Percentiles rank a stretch among this genome's conserved stretches.
Evolutionary conservation across 306 rosid species (phyloP).

Genomic region (Vigna mungo): DNA sequence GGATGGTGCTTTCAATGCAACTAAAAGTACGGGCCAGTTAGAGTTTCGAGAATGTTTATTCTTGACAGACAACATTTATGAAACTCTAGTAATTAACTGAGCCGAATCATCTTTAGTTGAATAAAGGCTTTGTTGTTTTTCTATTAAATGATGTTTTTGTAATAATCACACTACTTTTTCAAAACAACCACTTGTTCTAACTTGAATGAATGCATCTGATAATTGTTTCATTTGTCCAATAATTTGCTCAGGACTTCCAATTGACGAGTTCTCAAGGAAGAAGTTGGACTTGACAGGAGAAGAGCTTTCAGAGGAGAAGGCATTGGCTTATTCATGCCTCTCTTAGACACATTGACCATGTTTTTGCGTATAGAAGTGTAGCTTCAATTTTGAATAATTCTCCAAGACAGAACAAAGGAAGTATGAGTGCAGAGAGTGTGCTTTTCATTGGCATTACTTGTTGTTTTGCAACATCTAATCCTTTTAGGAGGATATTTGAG

Average conservation of each 20-base stretch:
- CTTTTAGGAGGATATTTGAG: conserved; percentile 42
- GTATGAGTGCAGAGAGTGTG: conserved; percentile 52
- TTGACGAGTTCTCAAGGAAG: conserved; percentile 91
- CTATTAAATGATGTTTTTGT: too few species aligned
- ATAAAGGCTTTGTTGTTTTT: not conserved
- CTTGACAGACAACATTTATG: too few species aligned
- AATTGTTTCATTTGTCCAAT: not conserved
- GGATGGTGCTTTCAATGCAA: not conserved
- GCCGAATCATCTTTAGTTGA: too few species aligned
- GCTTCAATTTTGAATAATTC: conserved; percentile 73
- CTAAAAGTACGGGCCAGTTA: not conserved
- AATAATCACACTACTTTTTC: too few species aligned
- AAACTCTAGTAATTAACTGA: too few species aligned
- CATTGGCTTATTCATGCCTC: conserved; percentile 94
- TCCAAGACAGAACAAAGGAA: conserved; percentile 46
- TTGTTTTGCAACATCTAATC: conserved; percentile 44
- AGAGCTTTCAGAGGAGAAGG: conserved; percentile 91
- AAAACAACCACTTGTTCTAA: not conserved
- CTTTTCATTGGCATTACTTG: conserved; percentile 40
- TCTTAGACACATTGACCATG: conserved; percentile 44
- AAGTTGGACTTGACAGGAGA: conserved; percentile 85
- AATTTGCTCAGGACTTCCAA: conserved; percentile 63
- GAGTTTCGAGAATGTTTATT: not conserved
- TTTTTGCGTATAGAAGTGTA: conserved; percentile 33
- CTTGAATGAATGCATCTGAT: conserved; percentile 23